Percentiles rank a stretch among this genome's conserved stretches.
Evolutionary conservation across 2,329 filamentous ascomycete genomes (phyloP).

Genomic region (Arthrobotrys pseudoclavata): DNA sequence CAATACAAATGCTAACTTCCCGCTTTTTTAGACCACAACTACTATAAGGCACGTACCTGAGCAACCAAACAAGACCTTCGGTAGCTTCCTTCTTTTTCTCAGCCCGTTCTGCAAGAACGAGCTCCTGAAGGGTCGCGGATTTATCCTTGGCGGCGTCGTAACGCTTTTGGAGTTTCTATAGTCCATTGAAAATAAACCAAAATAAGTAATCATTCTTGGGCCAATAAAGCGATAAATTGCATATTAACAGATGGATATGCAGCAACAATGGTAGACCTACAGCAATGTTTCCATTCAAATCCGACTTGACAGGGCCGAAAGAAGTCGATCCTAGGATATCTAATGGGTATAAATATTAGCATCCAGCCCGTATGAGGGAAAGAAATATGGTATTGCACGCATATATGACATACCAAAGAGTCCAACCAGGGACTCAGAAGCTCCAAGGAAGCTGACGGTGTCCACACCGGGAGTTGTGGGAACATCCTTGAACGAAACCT

Average conservation of each 20-base stretch:
- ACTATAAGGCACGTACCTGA: slow-evolving; percentile 12
- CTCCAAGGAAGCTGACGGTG: slow-evolving; percentile 82
- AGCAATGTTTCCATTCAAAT: slow-evolving; percentile 86
- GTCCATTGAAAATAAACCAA: no score
- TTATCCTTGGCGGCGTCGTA: slow-evolving; percentile 82
- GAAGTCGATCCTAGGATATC: slow-evolving; percentile 78
- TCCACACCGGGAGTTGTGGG: slow-evolving; percentile 71
- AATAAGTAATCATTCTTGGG: not conserved
- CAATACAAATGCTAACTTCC: no score
- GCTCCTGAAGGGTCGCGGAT: slow-evolving; percentile 86
- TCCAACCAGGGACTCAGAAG: slow-evolving; percentile 85
- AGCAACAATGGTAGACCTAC: not conserved
- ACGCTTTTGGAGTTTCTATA: slow-evolving; percentile 87
- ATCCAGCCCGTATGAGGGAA: no score
- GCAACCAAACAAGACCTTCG: slow-evolving; percentile 85
- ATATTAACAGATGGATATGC: not conserved
- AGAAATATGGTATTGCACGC: not conserved
- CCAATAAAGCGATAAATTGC: not conserved
- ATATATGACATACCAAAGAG: slow-evolving; percentile 78
- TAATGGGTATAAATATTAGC: slow-evolving; percentile 63
- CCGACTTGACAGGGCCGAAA: slow-evolving; percentile 90
- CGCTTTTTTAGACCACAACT: no score
- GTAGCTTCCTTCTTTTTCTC: slow-evolving; percentile 88
- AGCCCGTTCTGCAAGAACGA: slow-evolving; percentile 80
- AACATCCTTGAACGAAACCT: slow-evolving; percentile 73